Conservation (phyloP, 2,329 filamentous ascomycete genomes). For the Calonectria crousiana region DNA sequence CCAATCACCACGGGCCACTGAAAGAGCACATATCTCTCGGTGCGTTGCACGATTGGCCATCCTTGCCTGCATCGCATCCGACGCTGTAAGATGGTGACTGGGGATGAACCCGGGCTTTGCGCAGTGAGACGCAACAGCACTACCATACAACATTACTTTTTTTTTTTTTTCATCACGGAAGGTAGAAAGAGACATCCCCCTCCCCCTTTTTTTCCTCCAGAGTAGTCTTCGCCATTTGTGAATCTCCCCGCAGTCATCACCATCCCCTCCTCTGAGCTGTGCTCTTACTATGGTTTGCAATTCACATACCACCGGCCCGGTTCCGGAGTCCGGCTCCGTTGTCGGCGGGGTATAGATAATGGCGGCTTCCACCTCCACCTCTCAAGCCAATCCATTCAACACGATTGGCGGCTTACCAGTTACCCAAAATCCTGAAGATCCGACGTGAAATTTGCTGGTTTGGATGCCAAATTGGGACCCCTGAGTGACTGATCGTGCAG, state of each 20-base stretch:
- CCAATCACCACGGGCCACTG: slow-evolving; percentile 17
- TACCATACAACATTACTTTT: neutral
- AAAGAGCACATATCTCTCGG: neutral
- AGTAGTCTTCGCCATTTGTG: neutral
- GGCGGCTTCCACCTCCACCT: neutral
- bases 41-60: slow-evolving; percentile 1
- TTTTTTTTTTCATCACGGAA: neutral
- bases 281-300: neutral
- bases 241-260: neutral
- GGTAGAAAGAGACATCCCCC: neutral
- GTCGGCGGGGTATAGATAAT: neutral
- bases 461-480: neutral
- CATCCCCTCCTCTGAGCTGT: neutral
- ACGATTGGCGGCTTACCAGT: neutral
- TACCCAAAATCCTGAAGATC: neutral
- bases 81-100: neutral
- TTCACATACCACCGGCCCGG: slow-evolving; percentile 36
- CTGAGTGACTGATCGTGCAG: neutral
- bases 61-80: neutral
- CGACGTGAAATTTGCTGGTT: neutral
- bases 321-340: slow-evolving; percentile 39
- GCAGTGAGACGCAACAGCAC: neutral
- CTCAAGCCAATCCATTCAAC: neutral
- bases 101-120: neutral
- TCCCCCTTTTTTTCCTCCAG: neutral